Base-by-base conservation (phyloP, 1,139 yeast species). In the Yamadazyma songkhlaensis region DNA sequence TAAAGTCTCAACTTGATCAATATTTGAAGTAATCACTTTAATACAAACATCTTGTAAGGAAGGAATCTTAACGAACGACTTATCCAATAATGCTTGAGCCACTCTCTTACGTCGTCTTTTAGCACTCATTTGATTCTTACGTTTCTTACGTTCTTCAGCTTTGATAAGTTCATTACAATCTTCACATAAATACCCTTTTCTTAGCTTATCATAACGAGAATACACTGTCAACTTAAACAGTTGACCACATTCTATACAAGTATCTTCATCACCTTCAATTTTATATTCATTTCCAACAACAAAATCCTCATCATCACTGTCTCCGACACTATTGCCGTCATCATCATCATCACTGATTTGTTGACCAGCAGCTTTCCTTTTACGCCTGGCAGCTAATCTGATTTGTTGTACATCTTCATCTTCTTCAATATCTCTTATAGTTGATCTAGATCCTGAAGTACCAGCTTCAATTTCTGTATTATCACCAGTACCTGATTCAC, bases 21-120 rank as follows among this genome's bases (percentile, higher is more conserved):
- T 92, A 54, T 84, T 81, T 26, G 72, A 70, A 4, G 92, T 80
- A 35, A 92, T 84, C 25, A 74, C 68, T 35, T 70, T 64, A 44
- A 92, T 84, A 53, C 97, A 87, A 25, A 84, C 57, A 48, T 89
- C 96, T 56, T 89, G 97, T 31, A 92, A 64, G 13, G 81, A 68
- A 3, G 95, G 85, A 2, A 89, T 63, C 36, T 65, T 68, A 22
- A 76, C 79, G 20, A 77, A 79, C 38, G 80, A 72, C 51, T 81
- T 75, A 51, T 92, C 90, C 39, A 92, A 68, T 34, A 92, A 66
- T 2, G 96, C 95, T 42, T 82, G 85, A 0, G 97, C 97, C 27
- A 84, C 67, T 60, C 78, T 79, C 64, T 84, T 86, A 42, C 95
- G 74, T 52, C 77, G 76, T 54, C 81, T 83, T 38, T 95, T 70